Percentiles rank a stretch among this genome's conserved stretches.
These are phyloP conservation scores for Pichia exigua DNA, from an alignment of 805 yeast species.

Conservation along the genomic window DNA sequence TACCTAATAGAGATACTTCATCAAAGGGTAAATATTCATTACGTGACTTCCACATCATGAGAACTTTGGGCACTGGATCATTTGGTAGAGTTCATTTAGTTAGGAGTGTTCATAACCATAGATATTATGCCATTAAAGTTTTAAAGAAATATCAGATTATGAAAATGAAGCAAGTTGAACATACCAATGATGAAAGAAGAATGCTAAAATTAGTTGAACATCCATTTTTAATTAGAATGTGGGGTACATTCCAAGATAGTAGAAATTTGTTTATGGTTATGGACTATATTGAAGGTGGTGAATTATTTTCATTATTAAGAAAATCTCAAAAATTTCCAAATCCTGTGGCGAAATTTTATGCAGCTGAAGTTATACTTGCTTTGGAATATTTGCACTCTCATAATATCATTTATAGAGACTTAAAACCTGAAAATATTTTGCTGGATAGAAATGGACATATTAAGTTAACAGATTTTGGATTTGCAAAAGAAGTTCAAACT, in stretches of 20 bases:
- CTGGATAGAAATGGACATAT: conserved; percentile 54
- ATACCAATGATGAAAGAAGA: conserved; percentile 54
- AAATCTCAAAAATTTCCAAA: conserved; percentile 54
- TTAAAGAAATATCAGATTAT: conserved; percentile 50
- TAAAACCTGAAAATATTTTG: conserved; percentile 54
- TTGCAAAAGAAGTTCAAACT: conserved; percentile 53
- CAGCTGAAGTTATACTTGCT: conserved; percentile 54
- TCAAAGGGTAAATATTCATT: conserved; percentile 53
- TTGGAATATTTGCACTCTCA: conserved; percentile 52
- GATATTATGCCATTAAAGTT: conserved; percentile 54
- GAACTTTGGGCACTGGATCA: conserved; percentile 55
- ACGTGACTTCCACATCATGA: conserved; percentile 45
- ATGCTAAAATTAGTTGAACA: conserved; percentile 52
- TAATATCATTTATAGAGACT: conserved; percentile 52
- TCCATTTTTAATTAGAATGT: conserved; percentile 54
- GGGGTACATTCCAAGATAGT: conserved; percentile 61
- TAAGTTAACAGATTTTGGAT: conserved; percentile 54
- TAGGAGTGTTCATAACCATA: conserved; percentile 48
- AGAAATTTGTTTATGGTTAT: conserved; percentile 52
- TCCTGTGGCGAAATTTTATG: conserved; percentile 57
- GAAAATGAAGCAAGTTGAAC: conserved; percentile 56
- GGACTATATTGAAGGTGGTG: conserved; percentile 63
- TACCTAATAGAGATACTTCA: conserved; percentile 31
- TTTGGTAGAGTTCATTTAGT: conserved; percentile 56
- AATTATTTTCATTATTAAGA: conserved; percentile 46